phyloP scores from a whole-genome alignment of 495 filamentous ascomycete genomes.

The Neurospora hispaniola region DNA sequence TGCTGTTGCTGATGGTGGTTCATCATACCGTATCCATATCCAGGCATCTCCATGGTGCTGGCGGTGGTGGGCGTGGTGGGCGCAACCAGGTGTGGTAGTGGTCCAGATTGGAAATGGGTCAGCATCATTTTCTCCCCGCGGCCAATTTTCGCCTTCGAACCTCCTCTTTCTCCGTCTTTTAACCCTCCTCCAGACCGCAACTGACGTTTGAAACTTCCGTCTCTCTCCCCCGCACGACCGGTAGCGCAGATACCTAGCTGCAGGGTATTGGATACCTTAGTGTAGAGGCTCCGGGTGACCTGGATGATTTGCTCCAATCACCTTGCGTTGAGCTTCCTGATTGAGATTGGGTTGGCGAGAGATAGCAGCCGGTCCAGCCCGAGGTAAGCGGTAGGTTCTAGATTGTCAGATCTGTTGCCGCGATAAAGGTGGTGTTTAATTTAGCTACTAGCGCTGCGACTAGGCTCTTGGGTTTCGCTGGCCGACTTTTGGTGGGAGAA shows the following conservation, averaged over 20 bases:
- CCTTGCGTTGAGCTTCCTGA: not conserved
- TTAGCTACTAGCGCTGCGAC: not conserved
- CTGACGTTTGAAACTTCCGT: not conserved
- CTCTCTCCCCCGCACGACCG: not conserved
- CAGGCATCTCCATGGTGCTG: not conserved
- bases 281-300: not conserved
- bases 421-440: not conserved
- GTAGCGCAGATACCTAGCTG: not conserved
- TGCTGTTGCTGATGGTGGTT: not conserved
- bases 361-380: not conserved
- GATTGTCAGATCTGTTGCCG: not conserved
- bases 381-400: not conserved
- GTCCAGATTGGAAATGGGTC: not conserved
- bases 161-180: not conserved
- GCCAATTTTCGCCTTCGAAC: not conserved
- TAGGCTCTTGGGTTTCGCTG: not conserved
- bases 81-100: not conserved
- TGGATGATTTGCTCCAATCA: not conserved
- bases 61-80: not conserved
- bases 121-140: not conserved
- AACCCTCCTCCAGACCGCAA: not conserved
- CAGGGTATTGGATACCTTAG: not conserved
- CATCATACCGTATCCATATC: not conserved
- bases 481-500: not conserved
- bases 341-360: not conserved